Base-by-base conservation (phyloP, 139 green algal species). In the Micractinium sp. region DNA sequence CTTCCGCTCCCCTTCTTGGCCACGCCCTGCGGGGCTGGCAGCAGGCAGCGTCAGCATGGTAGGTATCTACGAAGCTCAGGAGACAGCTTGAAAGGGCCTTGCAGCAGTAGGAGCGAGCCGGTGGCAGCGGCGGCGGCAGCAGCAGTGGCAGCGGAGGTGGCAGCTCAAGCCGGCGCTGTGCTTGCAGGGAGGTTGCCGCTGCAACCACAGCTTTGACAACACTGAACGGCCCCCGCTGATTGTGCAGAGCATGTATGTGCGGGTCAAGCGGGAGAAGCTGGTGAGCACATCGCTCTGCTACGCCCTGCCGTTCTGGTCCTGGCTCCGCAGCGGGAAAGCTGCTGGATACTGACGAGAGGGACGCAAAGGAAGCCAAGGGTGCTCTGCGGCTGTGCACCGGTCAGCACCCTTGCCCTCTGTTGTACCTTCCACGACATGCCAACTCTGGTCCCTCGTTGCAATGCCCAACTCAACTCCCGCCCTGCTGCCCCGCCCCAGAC, bases 251-350 rank as follows among this genome's bases (percentile, higher is more conserved):
- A 90, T 90, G 88, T 93, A 91, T 47, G 84, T 95, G 16, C 83
- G 91, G 22, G 85, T 95, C 14, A 95, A 95, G 84, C 86, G 93
- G 20, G 73, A 83, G 53, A 98, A 97, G 77, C 90, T 89, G 83
- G 83, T 87, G 67, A 60, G 82, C 19, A 56, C 7, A 56, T 5
- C 31, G 31, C 18, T 5, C 63, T 73, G 63, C 2, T 29, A 15
- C 63, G 22, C 22, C 63, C 63, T 73, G 5, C 47, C 7, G 7
- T 9, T 9, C 5, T 56, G 9, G 9, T 56, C 47, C 5, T 56
- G 47, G 5, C 47, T 5, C 47, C 47, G 5, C 47, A 9, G 47
- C 47, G 47, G 47, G 47, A 56, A 56, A 56, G 47, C 47, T 9
- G 47, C 47, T 56, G 20, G 9, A 23, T 71, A 25, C 63, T 25